Base-by-base conservation (phyloP, 2,329 filamentous ascomycete species). In the Claviceps arundinis region DNA sequence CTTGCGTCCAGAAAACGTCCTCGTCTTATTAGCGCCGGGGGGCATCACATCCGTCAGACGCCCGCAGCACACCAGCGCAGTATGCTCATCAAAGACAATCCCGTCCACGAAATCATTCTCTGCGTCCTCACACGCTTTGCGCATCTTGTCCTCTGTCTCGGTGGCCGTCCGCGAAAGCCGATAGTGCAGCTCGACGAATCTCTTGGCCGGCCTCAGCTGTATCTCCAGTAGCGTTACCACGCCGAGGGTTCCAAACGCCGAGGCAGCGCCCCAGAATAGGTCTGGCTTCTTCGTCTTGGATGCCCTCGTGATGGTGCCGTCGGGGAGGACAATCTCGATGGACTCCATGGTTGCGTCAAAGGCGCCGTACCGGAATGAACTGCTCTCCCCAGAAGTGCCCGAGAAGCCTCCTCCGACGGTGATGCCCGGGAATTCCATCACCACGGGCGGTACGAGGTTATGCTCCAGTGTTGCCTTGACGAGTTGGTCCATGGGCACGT, bases 371-470 rank as follows among this genome's bases (percentile, higher is more conserved):
- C 75, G 74, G 68, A 87, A 89, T n/a, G 76, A 81, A 56, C 75
- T 80, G 67, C 80, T 84, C 70, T 89, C 85, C 17, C 84, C 84
- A 0, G 82, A 80, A 0, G 82, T 86, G 7, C 84, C 84, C 0
- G 83, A 80, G 63, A 79, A 87, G 4, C 82, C 84, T 41, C 85
- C 84, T 19, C 84, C 84, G 2, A 80, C 81, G 0, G 84, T 88
- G 65, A 88, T 88, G 37, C 84, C 84, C 0, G 83, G 84, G 58
- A 87, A 88, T 64, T 87, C 84, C 80, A 85, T 86, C 24, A 87
- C 82, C 3, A 88, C 80, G 1, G 82, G 82, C 0, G 84, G 84
- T 2, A 87, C 73, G 3, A 87, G 73, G 30, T 80, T 80, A 60
- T 84, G 71, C 17, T 70, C 69, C 44, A 87, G 70, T 1, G 83